phyloP scores from a whole-genome alignment of 306 rosid genomes.

The Amphicarpaea edgeworthii region DNA sequence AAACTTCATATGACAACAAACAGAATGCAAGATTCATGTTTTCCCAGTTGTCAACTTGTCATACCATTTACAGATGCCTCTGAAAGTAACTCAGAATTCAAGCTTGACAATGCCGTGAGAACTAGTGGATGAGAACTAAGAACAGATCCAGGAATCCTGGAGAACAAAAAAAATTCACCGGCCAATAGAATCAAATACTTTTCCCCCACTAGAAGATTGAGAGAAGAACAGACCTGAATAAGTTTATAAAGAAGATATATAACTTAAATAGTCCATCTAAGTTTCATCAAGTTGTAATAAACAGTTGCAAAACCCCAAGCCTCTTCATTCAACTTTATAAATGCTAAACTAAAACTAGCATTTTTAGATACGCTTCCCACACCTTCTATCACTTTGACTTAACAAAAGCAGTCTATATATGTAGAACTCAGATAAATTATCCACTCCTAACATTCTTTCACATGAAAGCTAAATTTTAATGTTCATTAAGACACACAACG shows the following conservation, averaged over 20 bases:
- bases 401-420: background rate
- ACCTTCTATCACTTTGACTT: slow-evolving; percentile 23
- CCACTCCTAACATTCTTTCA: slow-evolving; percentile 9
- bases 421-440: slow-evolving; percentile 25
- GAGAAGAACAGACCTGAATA: slow-evolving; percentile 7
- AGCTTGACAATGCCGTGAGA: slow-evolving; percentile 90
- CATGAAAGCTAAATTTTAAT: slow-evolving; percentile 21
- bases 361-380: background rate
- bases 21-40: background rate
- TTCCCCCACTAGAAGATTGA: slow-evolving; percentile 1
- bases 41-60: slow-evolving; percentile 37
- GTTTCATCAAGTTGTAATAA: slow-evolving; percentile 32
- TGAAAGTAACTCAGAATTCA: slow-evolving; percentile 86
- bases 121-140: slow-evolving; percentile 95
- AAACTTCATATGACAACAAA: background rate
- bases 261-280: slow-evolving; percentile 20
- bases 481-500: background rate
- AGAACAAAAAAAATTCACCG: slow-evolving; percentile 37
- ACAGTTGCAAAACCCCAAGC: slow-evolving; percentile 11
- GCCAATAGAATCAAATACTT: slow-evolving; percentile 12
- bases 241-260: background rate
- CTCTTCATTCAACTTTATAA: background rate
- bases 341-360: slow-evolving; percentile 3
- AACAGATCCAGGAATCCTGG: slow-evolving; percentile 91
- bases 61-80: slow-evolving; percentile 99